phyloP scores from a whole-genome alignment of 495 filamentous ascomycete genomes.

The Hyaloscypha hepaticicola region DNA sequence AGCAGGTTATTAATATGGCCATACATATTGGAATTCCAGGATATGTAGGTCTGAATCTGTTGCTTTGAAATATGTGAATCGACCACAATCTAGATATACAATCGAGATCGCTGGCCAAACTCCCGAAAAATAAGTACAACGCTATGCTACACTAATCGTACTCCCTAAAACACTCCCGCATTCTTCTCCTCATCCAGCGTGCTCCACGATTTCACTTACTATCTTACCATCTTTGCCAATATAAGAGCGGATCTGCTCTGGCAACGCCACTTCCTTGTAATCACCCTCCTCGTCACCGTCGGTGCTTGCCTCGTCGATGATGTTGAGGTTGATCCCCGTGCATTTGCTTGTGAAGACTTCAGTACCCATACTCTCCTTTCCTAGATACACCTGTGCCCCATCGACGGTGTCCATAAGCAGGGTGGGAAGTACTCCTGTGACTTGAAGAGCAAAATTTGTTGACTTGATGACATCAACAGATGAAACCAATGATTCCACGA shows the following conservation, averaged over 20 bases:
- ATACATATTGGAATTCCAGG: not conserved
- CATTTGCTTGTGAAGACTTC: slow-evolving; percentile 90
- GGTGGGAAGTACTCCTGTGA: slow-evolving; percentile 79
- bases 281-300: slow-evolving; percentile 61
- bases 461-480: slow-evolving; percentile 93
- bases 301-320: slow-evolving; percentile 45
- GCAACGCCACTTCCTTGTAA: slow-evolving; percentile 79
- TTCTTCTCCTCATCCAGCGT: slow-evolving; percentile 63
- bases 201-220: slow-evolving; percentile 86
- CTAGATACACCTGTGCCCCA: slow-evolving; percentile 80
- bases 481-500: slow-evolving; percentile 87
- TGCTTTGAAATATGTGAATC: not conserved
- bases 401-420: slow-evolving; percentile 91
- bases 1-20: too few relatives aligned
- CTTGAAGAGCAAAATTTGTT: slow-evolving; percentile 86
- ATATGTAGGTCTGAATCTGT: not conserved
- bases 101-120: slow-evolving; percentile 8
- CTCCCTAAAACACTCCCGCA: not conserved
- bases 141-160: slow-evolving; percentile 23
- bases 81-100: not conserved
- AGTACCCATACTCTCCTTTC: slow-evolving; percentile 69
- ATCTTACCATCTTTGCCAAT: slow-evolving; percentile 65
- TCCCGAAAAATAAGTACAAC: slow-evolving; percentile 10
- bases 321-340: slow-evolving; percentile 77
- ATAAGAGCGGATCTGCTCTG: slow-evolving; percentile 85